phyloP scores from a whole-genome alignment of 768 basidiomycete species.

The Cyathus striatus region DNA sequence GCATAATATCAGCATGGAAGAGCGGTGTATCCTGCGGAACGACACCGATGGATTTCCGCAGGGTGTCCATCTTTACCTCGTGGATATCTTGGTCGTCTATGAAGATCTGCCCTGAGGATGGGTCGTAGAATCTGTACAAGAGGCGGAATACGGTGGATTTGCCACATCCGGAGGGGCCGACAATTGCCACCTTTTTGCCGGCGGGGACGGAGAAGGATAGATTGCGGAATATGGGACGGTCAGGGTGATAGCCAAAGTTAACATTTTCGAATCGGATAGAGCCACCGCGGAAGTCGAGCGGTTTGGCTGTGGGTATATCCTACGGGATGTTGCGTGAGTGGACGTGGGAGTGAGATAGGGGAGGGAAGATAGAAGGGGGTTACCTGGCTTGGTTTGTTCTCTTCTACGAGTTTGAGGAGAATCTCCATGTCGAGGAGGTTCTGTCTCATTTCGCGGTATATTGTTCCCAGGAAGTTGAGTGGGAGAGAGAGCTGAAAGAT shows the following conservation, averaged over 20 bases:
- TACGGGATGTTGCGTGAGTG: conserved; percentile 17
- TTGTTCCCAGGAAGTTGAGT: conserved; percentile 94
- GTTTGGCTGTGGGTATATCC: conserved; percentile 66
- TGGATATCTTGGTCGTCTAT: conserved; percentile 87
- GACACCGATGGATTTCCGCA: conserved; percentile 79
- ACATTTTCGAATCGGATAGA: conserved; percentile 92
- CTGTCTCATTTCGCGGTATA: conserved; percentile 95
- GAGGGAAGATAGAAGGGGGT: background rate
- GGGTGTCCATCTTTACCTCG: conserved; percentile 61
- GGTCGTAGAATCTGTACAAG: conserved; percentile 92
- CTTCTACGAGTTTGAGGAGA: conserved; percentile 82
- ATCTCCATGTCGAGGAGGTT: conserved; percentile 97
- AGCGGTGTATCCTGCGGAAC: conserved; percentile 98
- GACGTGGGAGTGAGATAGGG: background rate
- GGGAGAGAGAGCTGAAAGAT: conserved; percentile 97
- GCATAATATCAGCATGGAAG: conserved; percentile 93
- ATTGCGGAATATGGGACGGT: conserved; percentile 85
- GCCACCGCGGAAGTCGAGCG: conserved; percentile 71
- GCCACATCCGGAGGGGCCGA: conserved; percentile 95
- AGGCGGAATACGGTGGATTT: conserved; percentile 97
- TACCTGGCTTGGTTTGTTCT: conserved; percentile 70
- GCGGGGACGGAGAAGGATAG: conserved; percentile 90
- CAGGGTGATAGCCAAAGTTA: conserved; percentile 86
- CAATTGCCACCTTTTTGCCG: conserved; percentile 95
- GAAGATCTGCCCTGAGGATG: conserved; percentile 70